Evolutionary conservation across 495 filamentous ascomycete species (phyloP).

Genomic region (Pseudevernia furfuracea): DNA sequence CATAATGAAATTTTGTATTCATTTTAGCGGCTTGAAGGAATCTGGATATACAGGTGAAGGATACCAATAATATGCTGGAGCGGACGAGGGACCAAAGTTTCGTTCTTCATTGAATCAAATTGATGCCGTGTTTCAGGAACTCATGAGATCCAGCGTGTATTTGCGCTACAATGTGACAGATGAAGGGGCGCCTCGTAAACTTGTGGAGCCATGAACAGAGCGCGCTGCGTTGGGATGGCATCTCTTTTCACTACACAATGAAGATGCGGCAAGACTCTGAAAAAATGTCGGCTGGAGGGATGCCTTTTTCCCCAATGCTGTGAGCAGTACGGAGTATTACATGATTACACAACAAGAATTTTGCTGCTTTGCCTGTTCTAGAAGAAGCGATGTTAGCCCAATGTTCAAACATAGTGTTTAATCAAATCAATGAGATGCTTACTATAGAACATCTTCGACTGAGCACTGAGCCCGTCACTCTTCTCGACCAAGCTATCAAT

Average conservation of each 20-base stretch:
- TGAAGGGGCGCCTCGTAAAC: neutral
- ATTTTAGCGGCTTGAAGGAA: neutral
- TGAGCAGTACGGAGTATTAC: constrained; percentile 34
- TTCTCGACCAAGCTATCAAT: constrained; percentile 83
- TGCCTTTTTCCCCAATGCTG: neutral
- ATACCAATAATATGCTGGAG: neutral
- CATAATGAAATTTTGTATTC: neutral
- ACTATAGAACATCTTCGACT: constrained; percentile 97
- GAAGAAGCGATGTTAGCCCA: constrained; percentile 9
- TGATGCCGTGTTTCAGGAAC: neutral
- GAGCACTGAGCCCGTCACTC: constrained; percentile 74
- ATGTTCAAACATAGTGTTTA: neutral
- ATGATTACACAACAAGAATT: constrained; percentile 88
- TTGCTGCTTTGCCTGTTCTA: constrained; percentile 78
- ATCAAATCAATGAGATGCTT: constrained; percentile 1
- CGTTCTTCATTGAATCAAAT: neutral
- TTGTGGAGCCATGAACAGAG: neutral
- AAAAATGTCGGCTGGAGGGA: neutral
- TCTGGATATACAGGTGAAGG: neutral
- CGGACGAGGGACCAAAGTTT: neutral
- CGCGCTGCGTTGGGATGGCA: neutral
- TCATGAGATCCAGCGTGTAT: neutral
- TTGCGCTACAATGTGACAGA: too few relatives aligned
- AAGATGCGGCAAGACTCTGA: neutral
- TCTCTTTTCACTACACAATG: neutral